These are phyloP conservation scores for Macaranga tanarius DNA, from an alignment of 441 rosid species.

Conservation along the genomic window DNA sequence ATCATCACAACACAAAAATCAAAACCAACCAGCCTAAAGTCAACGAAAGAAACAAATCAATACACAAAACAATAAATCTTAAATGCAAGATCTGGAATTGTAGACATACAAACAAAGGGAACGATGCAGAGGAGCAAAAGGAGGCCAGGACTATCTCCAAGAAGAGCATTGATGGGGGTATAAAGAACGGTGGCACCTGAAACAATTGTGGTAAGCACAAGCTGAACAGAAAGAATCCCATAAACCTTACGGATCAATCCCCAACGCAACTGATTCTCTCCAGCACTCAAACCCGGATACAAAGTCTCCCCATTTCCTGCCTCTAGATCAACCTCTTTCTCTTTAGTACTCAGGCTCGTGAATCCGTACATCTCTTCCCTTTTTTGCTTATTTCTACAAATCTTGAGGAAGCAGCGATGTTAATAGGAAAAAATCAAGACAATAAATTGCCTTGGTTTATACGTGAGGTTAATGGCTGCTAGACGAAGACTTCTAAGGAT, in stretches of 20 bases:
- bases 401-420: background rate
- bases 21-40: background rate
- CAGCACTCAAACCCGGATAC: conserved; percentile 72
- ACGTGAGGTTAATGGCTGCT: background rate
- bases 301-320: conserved; percentile 64
- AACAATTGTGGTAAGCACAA: conserved; percentile 73
- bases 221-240: conserved; percentile 75
- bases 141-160: conserved; percentile 66
- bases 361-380: conserved; percentile 15
- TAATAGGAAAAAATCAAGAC: background rate
- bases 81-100: conserved; percentile 4
- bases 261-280: conserved; percentile 92
- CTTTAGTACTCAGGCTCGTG: conserved; percentile 15
- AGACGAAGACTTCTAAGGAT: conserved; percentile 2
- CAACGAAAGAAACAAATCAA: background rate
- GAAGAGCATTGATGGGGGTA: conserved; percentile 67
- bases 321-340: conserved; percentile 40
- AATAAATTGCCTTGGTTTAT: background rate
- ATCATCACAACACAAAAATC: too few relatives aligned
- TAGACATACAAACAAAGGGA: conserved; percentile 65
- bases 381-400: background rate
- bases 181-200: conserved; percentile 65
- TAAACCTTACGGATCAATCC: conserved; percentile 88
- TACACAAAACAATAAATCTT: background rate
- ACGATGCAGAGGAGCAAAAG: conserved; percentile 68